Conservation (phyloP, 2,329 filamentous ascomycete genomes). For the Diplodia mutila region DNA sequence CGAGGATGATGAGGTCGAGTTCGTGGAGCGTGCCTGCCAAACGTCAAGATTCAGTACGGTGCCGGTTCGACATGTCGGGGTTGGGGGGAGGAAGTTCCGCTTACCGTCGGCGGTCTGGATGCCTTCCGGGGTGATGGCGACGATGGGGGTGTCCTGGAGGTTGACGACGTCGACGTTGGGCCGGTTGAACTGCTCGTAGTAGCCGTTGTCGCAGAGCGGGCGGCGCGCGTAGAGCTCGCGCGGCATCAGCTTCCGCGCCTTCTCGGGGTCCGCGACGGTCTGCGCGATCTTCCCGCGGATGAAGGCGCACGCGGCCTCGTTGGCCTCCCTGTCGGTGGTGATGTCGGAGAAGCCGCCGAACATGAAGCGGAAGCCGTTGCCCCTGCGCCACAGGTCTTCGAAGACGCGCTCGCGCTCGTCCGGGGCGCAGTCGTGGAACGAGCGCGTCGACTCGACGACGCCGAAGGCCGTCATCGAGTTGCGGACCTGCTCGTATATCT, state of each 20-base stretch:
- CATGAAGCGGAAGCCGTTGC: slow-evolving; percentile 38
- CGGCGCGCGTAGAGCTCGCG: slow-evolving; percentile 13
- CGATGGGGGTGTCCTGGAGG: slow-evolving; percentile 44
- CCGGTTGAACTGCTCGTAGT: slow-evolving; percentile 45
- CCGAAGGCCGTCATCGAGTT: slow-evolving; percentile 40
- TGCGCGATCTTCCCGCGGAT: slow-evolving; percentile 32
- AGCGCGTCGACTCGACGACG: slow-evolving; percentile 33
- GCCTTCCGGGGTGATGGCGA: slow-evolving; percentile 51
- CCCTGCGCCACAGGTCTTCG: slow-evolving; percentile 27
- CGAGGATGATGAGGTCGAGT: slow-evolving; percentile 58
- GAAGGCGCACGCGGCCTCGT: slow-evolving; percentile 34
- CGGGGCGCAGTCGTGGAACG: background rate
- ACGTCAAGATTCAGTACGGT: too few relatives aligned
- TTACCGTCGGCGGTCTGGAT: slow-evolving; percentile 54
- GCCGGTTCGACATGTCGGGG: too few relatives aligned
- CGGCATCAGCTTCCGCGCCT: slow-evolving; percentile 30
- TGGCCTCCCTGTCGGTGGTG: slow-evolving; percentile 31
- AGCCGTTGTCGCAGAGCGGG: slow-evolving; percentile 34
- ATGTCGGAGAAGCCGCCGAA: slow-evolving; percentile 35
- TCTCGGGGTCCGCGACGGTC: slow-evolving; percentile 31
- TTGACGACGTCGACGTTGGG: slow-evolving; percentile 56
- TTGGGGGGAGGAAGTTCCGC: slow-evolving; percentile 31
- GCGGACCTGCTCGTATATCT: slow-evolving; percentile 38
- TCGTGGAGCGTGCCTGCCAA: slow-evolving; percentile 35
- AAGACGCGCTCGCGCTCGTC: slow-evolving; percentile 29